Conservation (phyloP, 192 early-diverging fungal genomes). For the Chytriomyces sp. region DNA sequence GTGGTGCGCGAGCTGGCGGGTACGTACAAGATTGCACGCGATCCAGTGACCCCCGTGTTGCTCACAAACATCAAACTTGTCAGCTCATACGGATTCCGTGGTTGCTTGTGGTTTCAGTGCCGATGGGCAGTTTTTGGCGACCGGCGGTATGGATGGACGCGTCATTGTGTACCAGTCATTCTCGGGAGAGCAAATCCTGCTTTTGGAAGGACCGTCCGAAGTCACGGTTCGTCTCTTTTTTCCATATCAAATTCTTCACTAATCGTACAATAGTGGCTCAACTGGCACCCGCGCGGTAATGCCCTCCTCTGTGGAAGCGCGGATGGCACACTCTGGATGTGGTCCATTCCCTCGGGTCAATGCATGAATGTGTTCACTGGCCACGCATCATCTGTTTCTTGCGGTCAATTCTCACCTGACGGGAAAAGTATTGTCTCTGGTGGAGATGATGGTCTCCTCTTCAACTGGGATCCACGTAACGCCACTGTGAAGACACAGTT, state of each 20-base stretch:
- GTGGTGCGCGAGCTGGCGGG: constrained; percentile 63
- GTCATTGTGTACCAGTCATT: constrained; percentile 72
- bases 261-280: constrained; percentile 86
- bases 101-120: constrained; percentile 77
- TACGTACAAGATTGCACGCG: no score
- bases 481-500: constrained; percentile 68
- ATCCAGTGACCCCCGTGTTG: no score
- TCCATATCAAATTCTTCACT: no score
- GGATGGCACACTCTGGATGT: constrained; percentile 97
- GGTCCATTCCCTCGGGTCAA: constrained; percentile 82
- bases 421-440: constrained; percentile 48
- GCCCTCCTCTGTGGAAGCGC: constrained; percentile 85
- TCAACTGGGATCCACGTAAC: constrained; percentile 77
- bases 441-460: constrained; percentile 13
- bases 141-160: constrained; percentile 96
- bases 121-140: constrained; percentile 83
- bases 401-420: constrained; percentile 87
- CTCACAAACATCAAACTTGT: no score
- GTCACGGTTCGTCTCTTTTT: constrained; percentile 63
- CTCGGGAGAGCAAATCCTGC: constrained; percentile 61
- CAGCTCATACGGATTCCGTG: constrained; percentile 84
- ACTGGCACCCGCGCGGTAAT: constrained; percentile 95
- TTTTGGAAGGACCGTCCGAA: constrained; percentile 89
- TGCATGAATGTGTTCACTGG: constrained; percentile 96
- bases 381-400: constrained; percentile 80